A percentile compares a stretch with the other conserved stretches of the same genome.
phyloP scores from a whole-genome alignment of 768 basidiomycete species.

The Boletus huronensis region DNA sequence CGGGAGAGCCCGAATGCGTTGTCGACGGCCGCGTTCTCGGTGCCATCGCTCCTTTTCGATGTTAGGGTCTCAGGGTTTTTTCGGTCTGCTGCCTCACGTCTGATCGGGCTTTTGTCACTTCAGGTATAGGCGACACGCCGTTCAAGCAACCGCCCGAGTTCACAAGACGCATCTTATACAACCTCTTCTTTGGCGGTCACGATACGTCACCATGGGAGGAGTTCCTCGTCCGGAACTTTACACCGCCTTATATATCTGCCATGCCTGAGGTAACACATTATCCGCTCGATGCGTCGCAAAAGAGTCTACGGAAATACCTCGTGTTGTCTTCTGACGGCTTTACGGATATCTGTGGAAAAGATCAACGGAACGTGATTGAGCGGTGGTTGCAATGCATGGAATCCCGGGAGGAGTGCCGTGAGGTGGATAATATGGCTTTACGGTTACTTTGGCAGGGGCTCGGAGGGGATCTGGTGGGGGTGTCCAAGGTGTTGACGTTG shows the following conservation, averaged over 20 bases:
- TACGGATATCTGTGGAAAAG: slow-evolving; percentile 53
- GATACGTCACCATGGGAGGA: slow-evolving; percentile 65
- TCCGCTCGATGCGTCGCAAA: slow-evolving; percentile 34
- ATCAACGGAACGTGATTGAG: slow-evolving; percentile 44
- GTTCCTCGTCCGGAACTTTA: slow-evolving; percentile 57
- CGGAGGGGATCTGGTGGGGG: slow-evolving; percentile 51
- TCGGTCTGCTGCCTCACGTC: slow-evolving; percentile 6
- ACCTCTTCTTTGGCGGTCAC: slow-evolving; percentile 58
- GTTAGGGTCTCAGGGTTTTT: slow-evolving; percentile 40
- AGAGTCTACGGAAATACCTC: slow-evolving; percentile 45
- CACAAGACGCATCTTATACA: slow-evolving; percentile 63
- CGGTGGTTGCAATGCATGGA: slow-evolving; percentile 51
- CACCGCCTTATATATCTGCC: slow-evolving; percentile 65
- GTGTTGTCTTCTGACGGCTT: slow-evolving; percentile 68
- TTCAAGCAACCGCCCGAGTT: slow-evolving; percentile 73
- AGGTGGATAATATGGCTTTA: slow-evolving; percentile 49
- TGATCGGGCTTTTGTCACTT: slow-evolving; percentile 8
- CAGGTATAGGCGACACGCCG: slow-evolving; percentile 67
- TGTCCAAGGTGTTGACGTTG: slow-evolving; percentile 58
- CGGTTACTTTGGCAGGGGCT: slow-evolving; percentile 53
- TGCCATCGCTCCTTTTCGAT: slow-evolving; percentile 73
- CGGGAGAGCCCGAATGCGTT: slow-evolving; percentile 66
- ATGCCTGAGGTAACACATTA: slow-evolving; percentile 62
- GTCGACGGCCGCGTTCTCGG: slow-evolving; percentile 68
- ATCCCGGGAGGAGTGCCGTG: slow-evolving; percentile 18